These are phyloP conservation scores for Aschersonia sp. DNA, from an alignment of 2,329 filamentous ascomycete genomes.

Conservation along the genomic window DNA sequence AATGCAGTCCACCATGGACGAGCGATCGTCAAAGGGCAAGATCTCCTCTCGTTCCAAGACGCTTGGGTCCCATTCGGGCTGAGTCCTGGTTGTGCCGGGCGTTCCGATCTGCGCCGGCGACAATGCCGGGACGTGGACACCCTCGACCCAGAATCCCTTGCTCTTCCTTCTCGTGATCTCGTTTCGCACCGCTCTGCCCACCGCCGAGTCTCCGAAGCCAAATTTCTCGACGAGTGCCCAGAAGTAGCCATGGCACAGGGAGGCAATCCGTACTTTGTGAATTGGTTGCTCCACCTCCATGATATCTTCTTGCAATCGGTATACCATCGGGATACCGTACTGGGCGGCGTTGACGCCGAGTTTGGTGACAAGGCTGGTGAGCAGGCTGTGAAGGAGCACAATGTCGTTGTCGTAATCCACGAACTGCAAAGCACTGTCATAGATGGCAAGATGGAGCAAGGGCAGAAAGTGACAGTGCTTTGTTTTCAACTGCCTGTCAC, in stretches of 20 bases:
- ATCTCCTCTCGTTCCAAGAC: conserved; percentile 49
- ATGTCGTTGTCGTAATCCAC: conserved; percentile 62
- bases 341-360: conserved; percentile 72
- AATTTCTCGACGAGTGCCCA: conserved; percentile 69
- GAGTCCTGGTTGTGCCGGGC: conserved; percentile 29
- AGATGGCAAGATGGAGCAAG: conserved; percentile 74
- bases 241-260: conserved; percentile 79
- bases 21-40: conserved; percentile 61
- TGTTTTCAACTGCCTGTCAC: conserved; percentile 37
- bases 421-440: conserved; percentile 69
- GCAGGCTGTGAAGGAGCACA: conserved; percentile 60
- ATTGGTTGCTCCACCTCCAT: conserved; percentile 48
- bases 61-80: conserved; percentile 31
- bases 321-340: conserved; percentile 75
- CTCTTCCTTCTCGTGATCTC: conserved; percentile 64
- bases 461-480: conserved; percentile 61
- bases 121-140: conserved; percentile 55
- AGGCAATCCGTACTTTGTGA: conserved; percentile 67
- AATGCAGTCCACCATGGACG: conserved; percentile 59
- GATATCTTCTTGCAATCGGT: conserved; percentile 77
- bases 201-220: conserved; percentile 53
- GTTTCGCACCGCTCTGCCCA: conserved; percentile 57
- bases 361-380: conserved; percentile 58
- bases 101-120: conserved; percentile 45
- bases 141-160: conserved; percentile 67